A percentile compares a stretch with the other conserved stretches of the same genome.
Evolutionary conservation across 495 filamentous ascomycete species (phyloP).

Genomic region (Zalerion maritima): DNA sequence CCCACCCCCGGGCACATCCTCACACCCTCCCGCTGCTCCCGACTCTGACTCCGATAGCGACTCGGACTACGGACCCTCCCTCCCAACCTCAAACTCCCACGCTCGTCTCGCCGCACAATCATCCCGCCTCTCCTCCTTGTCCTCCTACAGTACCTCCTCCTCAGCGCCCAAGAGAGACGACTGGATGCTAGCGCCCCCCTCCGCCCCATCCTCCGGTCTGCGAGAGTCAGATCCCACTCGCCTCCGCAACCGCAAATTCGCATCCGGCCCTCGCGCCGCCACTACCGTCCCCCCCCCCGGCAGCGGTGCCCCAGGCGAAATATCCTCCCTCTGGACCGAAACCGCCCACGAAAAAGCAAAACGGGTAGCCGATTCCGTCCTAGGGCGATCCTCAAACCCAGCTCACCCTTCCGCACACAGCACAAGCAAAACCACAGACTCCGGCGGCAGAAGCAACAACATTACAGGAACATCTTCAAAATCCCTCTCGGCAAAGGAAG

Average conservation of each 20-base stretch:
- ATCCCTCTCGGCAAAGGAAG: conserved; percentile 7
- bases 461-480: background rate
- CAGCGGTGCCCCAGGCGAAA: conserved; percentile 27
- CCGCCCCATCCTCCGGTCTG: conserved; percentile 40
- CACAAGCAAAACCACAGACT: too few relatives aligned
- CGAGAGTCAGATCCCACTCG: conserved; percentile 70
- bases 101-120: conserved; percentile 11
- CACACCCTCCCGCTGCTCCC: conserved; percentile 16
- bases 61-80: conserved; percentile 60
- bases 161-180: conserved; percentile 48
- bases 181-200: conserved; percentile 90
- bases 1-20: conserved; percentile 26
- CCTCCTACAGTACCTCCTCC: conserved; percentile 12
- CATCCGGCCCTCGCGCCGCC: conserved; percentile 43
- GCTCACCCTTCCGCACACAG: conserved; percentile 9
- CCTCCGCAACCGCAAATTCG: conserved; percentile 70
- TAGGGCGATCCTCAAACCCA: conserved; percentile 57
- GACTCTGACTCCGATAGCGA: conserved; percentile 16
- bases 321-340: conserved; percentile 73
- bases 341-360: conserved; percentile 77
- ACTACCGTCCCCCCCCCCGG: conserved; percentile 15
- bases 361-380: conserved; percentile 68
- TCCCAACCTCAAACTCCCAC: conserved; percentile 37
- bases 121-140: conserved; percentile 9
- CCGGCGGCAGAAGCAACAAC: background rate